Conservation (phyloP, 2,329 filamentous ascomycete genomes). For the Xylariomycetidae sp. region DNA sequence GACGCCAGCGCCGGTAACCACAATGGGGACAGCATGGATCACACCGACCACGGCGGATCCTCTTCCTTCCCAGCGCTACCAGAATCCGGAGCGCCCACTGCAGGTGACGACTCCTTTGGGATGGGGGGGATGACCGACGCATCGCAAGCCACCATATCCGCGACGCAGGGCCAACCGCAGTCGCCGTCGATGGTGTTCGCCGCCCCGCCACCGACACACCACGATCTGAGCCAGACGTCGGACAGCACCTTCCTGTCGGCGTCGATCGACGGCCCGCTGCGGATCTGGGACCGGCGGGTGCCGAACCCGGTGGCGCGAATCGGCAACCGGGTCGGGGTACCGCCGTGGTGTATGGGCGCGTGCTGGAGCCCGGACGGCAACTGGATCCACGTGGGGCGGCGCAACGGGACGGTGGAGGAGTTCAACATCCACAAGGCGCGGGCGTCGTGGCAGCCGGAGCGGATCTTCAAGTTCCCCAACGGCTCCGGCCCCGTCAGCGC, state of each 20-base stretch:
- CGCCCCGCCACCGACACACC: conserved; percentile 33
- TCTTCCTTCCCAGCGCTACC: conserved; percentile 12
- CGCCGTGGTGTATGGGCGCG: conserved; percentile 95
- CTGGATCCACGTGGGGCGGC: conserved; percentile 83
- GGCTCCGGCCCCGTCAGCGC: conserved; percentile 88
- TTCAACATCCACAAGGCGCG: conserved; percentile 75
- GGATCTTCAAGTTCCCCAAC: conserved; percentile 79
- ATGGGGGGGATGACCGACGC: conserved; percentile 6
- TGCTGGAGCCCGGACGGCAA: conserved; percentile 97
- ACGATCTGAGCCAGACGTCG: conserved; percentile 54
- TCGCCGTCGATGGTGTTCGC: conserved; percentile 33
- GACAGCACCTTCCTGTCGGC: conserved; percentile 83
- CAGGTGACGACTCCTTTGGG: conserved; percentile 9
- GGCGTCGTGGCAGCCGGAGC: conserved; percentile 63
- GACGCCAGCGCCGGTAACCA: conserved; percentile 6
- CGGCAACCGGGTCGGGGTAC: conserved; percentile 64
- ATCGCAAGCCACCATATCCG: conserved; percentile 7
- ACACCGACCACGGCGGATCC: too few relatives aligned
- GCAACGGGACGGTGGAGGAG: conserved; percentile 92
- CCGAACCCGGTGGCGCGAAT: conserved; percentile 75
- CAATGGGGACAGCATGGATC: too few relatives aligned
- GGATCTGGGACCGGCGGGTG: conserved; percentile 87
- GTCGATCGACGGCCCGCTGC: conserved; percentile 77
- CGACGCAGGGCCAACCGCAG: conserved; percentile 14
- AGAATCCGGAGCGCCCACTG: conserved; percentile 8